Evolutionary conservation across 345 rosid species (phyloP), one percentile per base, ranked within the genome.

Genomic region (Abelmoschus esculentus): DNA sequence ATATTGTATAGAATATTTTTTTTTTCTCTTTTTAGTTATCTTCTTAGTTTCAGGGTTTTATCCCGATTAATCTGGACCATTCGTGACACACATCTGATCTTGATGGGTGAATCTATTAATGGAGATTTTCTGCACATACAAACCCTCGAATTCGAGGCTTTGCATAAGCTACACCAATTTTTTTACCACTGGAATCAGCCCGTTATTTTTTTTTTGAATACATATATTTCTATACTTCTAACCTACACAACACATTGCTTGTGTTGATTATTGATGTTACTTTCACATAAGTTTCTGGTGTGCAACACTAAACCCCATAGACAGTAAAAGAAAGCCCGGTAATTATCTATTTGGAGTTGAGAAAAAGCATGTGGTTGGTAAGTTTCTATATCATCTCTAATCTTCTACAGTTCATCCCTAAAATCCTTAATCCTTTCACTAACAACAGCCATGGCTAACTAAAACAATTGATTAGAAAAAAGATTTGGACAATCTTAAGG

Each of bases 381-480:
- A 70, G 62, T 75, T 76, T 80, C 78, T 63, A 17, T 66, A 40
- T 50, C 69, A 62, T 72, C 70, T 53, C 44, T 40, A 44, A 72
- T 62, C n/a, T 50, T 42, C 61, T 38, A 34, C 36, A 49, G 64
- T 67, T 72, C 53, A 76, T 70, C 71, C 77, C 74, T 76, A 72
- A 77, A 22, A 57, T n/a, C 55, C 52, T 49, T 73, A 65, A 71
- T 71, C 76, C 54, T 49, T 56, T 78, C 78, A 58, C 56, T 49
- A 72, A 58, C 28, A 74, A 61, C 74, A 76, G 72, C 26, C 36
- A 73, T 84, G 81, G 82, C 87, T 76, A 82, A 82, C 86, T 71
- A 18, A 66, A 79, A 69, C 68, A 58, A 34, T 22, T 22, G 26
- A 1, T 22, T 22, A 22, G 26, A 77, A 49, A 76, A 72, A 17